These are phyloP conservation scores for Verticillium longisporum DNA, from an alignment of 2,329 filamentous ascomycete species.

Conservation along the genomic window DNA sequence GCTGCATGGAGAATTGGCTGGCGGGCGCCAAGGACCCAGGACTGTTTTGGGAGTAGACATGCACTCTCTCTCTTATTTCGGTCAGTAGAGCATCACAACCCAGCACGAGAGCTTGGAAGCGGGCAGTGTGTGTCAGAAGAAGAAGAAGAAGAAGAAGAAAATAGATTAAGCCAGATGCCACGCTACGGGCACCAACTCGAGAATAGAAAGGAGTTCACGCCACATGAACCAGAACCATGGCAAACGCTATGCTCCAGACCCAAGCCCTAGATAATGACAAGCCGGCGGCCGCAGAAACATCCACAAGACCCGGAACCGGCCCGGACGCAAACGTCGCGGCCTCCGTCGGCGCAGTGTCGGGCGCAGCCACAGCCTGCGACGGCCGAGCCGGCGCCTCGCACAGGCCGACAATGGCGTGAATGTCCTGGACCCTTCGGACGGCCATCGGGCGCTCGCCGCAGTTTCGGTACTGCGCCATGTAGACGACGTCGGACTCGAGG, in stretches of 20 bases:
- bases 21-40: constrained; percentile 15
- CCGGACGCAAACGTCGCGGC: neutral
- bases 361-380: neutral
- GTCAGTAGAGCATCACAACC: neutral
- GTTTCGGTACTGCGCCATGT: constrained; percentile 43
- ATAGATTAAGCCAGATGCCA: too few species aligned
- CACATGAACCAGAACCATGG: neutral
- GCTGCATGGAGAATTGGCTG: constrained; percentile 34
- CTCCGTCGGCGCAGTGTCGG: neutral
- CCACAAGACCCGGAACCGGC: neutral
- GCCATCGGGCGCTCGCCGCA: constrained; percentile 31
- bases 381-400: neutral
- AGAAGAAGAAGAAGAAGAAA: too few species aligned
- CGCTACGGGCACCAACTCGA: neutral
- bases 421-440: constrained; percentile 7
- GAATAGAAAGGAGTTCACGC: neutral
- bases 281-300: too few species aligned
- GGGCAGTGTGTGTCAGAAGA: too few species aligned
- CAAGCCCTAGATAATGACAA: neutral
- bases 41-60: neutral
- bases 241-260: neutral
- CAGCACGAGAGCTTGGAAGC: too few species aligned
- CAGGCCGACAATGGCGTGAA: constrained; percentile 6
- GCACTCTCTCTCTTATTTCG: neutral
- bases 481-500: constrained; percentile 38